phyloP scores from a whole-genome alignment of 345 rosid species.

The Acer yangbiense region DNA sequence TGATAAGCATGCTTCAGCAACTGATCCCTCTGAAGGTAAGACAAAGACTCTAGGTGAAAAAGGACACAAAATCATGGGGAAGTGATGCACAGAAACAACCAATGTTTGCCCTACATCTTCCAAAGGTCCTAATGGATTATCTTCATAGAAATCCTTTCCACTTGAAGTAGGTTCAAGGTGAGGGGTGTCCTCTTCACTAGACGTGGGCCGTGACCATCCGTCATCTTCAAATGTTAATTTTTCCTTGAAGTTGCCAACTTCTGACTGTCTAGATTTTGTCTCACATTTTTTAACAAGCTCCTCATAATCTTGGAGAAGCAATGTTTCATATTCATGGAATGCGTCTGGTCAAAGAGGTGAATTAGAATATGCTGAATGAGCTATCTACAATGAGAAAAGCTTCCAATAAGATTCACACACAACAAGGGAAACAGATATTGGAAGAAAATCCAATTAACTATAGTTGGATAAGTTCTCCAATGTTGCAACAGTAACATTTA shows the following conservation, averaged over 20 bases:
- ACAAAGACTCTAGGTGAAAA: slow-evolving; percentile 85
- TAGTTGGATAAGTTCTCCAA: not conserved
- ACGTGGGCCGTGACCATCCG: slow-evolving; percentile 63
- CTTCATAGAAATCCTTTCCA: slow-evolving; percentile 34
- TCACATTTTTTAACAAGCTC: slow-evolving; percentile 61
- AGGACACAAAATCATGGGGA: slow-evolving; percentile 85
- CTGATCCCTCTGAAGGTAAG: slow-evolving; percentile 93
- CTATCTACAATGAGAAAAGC: slow-evolving; percentile 47
- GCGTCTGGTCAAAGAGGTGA: slow-evolving; percentile 97
- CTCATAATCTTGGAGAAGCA: slow-evolving; percentile 94
- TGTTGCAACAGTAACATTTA: not conserved
- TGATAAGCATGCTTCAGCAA: slow-evolving; percentile 82
- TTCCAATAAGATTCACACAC: slow-evolving; percentile 15
- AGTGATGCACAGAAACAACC: slow-evolving; percentile 79
- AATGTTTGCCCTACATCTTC: slow-evolving; percentile 46
- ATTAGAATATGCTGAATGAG: slow-evolving; percentile 81
- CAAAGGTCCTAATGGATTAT: slow-evolving; percentile 26
- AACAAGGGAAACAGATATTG: slow-evolving; percentile 1
- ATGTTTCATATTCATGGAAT: slow-evolving; percentile 75
- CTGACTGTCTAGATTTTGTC: slow-evolving; percentile 34
- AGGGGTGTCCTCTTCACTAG: slow-evolving; percentile 49
- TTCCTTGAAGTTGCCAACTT: slow-evolving; percentile 30
- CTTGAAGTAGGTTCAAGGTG: slow-evolving; percentile 43
- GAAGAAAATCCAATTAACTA: not conserved
- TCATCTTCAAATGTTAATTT: slow-evolving; percentile 43